These are phyloP conservation scores for Salix arbutifolia DNA, from an alignment of 345 rosid species.

Conservation along the genomic window DNA sequence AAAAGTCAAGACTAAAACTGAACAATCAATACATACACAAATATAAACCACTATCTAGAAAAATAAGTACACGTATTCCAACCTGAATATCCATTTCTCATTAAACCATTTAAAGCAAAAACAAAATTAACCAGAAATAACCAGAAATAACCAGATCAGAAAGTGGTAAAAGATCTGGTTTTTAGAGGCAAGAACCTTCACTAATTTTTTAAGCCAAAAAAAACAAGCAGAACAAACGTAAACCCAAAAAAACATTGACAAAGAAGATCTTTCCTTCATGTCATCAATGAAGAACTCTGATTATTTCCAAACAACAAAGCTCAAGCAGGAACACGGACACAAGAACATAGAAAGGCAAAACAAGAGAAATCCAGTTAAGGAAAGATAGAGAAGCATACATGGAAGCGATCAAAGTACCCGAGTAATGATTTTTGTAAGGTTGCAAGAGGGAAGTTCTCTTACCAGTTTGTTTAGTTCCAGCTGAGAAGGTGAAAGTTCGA, in stretches of 20 bases:
- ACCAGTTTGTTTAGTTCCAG: conserved; percentile 33
- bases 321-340: not conserved
- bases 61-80: not conserved
- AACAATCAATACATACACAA: not conserved
- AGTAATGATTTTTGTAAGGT: not conserved
- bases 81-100: not conserved
- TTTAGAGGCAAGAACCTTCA: not conserved
- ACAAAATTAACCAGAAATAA: not conserved
- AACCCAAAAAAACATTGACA: conserved; percentile 1
- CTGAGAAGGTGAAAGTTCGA: not conserved
- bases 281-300: conserved; percentile 16
- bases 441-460: conserved; percentile 33
- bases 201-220: not conserved
- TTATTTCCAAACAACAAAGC: conserved; percentile 1
- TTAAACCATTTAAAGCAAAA: not conserved
- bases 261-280: conserved; percentile 30
- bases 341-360: not conserved
- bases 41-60: not conserved
- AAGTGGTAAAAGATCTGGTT: conserved; percentile 14
- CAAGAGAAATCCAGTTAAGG: not conserved
- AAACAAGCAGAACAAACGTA: conserved; percentile 6
- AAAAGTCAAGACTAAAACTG: not conserved
- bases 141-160: conserved; percentile 2
- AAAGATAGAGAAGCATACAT: not conserved
- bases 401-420: conserved; percentile 5